Percentiles rank a stretch among this genome's conserved stretches.
Evolutionary conservation across 495 filamentous ascomycete species (phyloP).

Genomic region (Choiromyces venosus): DNA sequence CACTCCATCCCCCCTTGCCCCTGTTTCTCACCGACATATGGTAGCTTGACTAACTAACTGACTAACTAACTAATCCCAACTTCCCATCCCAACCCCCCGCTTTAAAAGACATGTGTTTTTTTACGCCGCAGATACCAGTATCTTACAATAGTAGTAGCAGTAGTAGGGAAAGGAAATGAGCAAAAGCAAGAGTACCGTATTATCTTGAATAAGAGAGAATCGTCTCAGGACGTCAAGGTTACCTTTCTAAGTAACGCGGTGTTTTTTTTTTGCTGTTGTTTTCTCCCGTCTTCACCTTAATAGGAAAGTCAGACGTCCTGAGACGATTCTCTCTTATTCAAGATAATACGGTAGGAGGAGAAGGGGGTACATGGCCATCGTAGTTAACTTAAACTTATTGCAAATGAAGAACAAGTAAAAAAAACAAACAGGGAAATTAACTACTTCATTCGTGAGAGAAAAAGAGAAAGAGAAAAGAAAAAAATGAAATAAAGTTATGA

Average conservation of each 20-base stretch:
- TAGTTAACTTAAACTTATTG: too few relatives aligned
- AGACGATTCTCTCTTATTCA: too few relatives aligned
- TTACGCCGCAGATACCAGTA: not conserved
- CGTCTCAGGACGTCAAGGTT: too few relatives aligned
- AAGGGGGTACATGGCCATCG: not conserved
- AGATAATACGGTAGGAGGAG: not conserved
- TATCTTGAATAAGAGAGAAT: too few relatives aligned
- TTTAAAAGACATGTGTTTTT: not conserved
- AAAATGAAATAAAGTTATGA: not conserved
- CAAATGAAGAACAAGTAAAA: not conserved
- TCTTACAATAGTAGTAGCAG: not conserved
- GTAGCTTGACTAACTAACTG: not conserved
- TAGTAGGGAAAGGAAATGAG: not conserved
- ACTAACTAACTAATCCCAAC: not conserved
- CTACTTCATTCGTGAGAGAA: not conserved
- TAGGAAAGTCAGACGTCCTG: too few relatives aligned
- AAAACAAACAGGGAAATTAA: too few relatives aligned
- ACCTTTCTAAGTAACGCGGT: too few relatives aligned
- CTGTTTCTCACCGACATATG: not conserved
- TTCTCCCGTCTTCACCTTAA: too few relatives aligned
- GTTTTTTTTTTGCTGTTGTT: too few relatives aligned
- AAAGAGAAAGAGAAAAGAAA: not conserved
- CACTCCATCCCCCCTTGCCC: not conserved
- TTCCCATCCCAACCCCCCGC: not conserved
- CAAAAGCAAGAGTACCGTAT: too few relatives aligned